A percentile compares a stretch with the other conserved stretches of the same genome.
These are phyloP conservation scores for Botrytis deweyae DNA, from an alignment of 2,329 filamentous ascomycete species.

Conservation along the genomic window DNA sequence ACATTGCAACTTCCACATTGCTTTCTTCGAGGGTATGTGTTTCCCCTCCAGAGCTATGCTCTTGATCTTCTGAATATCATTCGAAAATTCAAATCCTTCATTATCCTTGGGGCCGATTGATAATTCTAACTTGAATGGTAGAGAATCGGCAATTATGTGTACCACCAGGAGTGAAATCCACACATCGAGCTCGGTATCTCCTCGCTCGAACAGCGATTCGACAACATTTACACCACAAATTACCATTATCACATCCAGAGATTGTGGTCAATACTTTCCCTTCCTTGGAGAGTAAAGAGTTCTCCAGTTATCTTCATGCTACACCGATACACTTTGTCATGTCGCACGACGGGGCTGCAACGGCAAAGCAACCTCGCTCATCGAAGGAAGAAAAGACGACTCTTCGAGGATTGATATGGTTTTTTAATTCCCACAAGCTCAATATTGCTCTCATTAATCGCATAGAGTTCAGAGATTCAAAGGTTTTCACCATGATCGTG, in stretches of 20 bases:
- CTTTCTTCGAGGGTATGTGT: slow-evolving; percentile 56
- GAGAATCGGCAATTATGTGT: slow-evolving; percentile 55
- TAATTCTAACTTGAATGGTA: slow-evolving; percentile 26
- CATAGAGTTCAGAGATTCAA: slow-evolving; percentile 56
- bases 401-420: slow-evolving; percentile 50
- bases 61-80: background rate
- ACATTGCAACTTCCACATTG: slow-evolving; percentile 68
- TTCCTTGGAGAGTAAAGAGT: slow-evolving; percentile 49
- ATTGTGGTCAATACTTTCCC: slow-evolving; percentile 45
- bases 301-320: slow-evolving; percentile 53
- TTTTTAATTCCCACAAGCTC: slow-evolving; percentile 54
- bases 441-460: slow-evolving; percentile 64
- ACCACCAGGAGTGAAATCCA: slow-evolving; percentile 44
- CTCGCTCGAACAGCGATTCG: slow-evolving; percentile 64
- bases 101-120: background rate
- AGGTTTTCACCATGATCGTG: slow-evolving; percentile 51
- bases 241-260: slow-evolving; percentile 31
- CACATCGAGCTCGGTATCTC: slow-evolving; percentile 47
- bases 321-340: slow-evolving; percentile 66
- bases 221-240: slow-evolving; percentile 50
- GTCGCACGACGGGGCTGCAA: slow-evolving; percentile 58
- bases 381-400: slow-evolving; percentile 30
- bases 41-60: background rate
- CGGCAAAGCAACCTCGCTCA: background rate
- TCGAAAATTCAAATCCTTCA: background rate